These are phyloP conservation scores for Suhomyces canberraensis DNA, from an alignment of 805 yeast genomes.

Conservation along the genomic window DNA sequence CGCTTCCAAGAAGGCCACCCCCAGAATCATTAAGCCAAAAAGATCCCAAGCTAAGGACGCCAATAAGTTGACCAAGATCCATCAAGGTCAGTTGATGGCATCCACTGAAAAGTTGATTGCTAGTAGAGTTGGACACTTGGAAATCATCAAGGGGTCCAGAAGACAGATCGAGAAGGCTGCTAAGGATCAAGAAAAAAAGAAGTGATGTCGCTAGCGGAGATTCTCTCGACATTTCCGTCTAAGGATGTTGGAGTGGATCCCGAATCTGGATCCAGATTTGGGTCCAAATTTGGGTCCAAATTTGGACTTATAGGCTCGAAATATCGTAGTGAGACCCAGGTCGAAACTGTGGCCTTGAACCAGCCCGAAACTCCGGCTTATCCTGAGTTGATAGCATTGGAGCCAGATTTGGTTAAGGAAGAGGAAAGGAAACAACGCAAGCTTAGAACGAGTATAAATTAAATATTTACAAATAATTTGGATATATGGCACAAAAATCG, in stretches of 20 bases:
- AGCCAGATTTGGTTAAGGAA: slow-evolving; percentile 22
- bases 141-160: slow-evolving; percentile 85
- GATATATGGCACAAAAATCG: too few species aligned
- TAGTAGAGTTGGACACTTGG: slow-evolving; percentile 90
- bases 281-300: too few species aligned
- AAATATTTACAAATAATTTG: too few species aligned
- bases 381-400: slow-evolving; percentile 25
- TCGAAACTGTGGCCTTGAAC: neutral
- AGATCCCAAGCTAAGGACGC: slow-evolving; percentile 48
- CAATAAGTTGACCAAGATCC: slow-evolving; percentile 56
- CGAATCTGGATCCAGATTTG: neutral
- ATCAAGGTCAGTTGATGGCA: slow-evolving; percentile 48
- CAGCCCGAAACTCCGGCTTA: slow-evolving; percentile 5
- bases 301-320: too few species aligned
- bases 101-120: slow-evolving; percentile 85
- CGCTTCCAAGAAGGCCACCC: slow-evolving; percentile 68
- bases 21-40: slow-evolving; percentile 65
- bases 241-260: neutral
- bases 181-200: slow-evolving; percentile 33
- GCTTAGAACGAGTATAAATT: slow-evolving; percentile 1
- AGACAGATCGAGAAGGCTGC: slow-evolving; percentile 68
- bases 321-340: neutral
- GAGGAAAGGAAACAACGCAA: slow-evolving; percentile 14
- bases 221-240: slow-evolving; percentile 1
- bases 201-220: slow-evolving; percentile 3